Evolutionary conservation across 768 basidiomycete genomes (phyloP).

Genomic region (Stropharia rugosoannulata): DNA sequence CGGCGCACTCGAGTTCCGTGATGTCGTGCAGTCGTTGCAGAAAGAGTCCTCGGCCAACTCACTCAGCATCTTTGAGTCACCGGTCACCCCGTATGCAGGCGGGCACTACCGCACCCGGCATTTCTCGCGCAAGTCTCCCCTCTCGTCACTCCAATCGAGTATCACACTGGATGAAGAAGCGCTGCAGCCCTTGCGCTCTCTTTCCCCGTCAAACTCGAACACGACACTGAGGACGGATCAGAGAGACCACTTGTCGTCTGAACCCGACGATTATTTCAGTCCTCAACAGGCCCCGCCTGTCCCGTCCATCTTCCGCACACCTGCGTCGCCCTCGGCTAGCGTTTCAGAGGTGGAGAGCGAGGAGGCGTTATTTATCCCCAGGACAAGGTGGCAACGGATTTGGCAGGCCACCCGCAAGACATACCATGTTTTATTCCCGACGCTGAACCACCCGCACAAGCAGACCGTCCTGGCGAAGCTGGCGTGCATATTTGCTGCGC

Average conservation of each 20-base stretch:
- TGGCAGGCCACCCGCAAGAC: slow-evolving; percentile 36
- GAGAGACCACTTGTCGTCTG: background rate
- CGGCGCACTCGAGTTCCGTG: slow-evolving; percentile 93
- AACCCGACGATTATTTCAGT: slow-evolving; percentile 20
- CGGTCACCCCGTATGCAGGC: slow-evolving; percentile 66
- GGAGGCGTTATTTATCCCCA: slow-evolving; percentile 40
- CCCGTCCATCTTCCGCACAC: slow-evolving; percentile 59
- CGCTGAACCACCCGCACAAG: slow-evolving; percentile 67
- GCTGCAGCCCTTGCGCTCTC: slow-evolving; percentile 23
- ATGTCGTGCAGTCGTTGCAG: slow-evolving; percentile 81
- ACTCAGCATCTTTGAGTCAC: slow-evolving; percentile 66
- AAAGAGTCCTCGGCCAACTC: slow-evolving; percentile 61
- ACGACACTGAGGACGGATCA: background rate
- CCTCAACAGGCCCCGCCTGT: slow-evolving; percentile 23
- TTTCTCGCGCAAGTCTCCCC: slow-evolving; percentile 13
- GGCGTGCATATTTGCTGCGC: slow-evolving; percentile 78
- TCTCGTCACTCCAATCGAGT: slow-evolving; percentile 26
- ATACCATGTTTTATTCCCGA: slow-evolving; percentile 78
- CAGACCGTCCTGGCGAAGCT: slow-evolving; percentile 74
- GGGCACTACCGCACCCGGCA: slow-evolving; percentile 61
- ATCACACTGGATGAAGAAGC: slow-evolving; percentile 26
- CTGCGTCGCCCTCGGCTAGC: slow-evolving; percentile 44
- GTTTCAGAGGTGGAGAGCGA: slow-evolving; percentile 39
- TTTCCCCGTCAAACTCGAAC: background rate
- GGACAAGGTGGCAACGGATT: slow-evolving; percentile 39